Conservation (phyloP, 2,329 filamentous ascomycete genomes). For the Ophiostoma pallidulum region DNA sequence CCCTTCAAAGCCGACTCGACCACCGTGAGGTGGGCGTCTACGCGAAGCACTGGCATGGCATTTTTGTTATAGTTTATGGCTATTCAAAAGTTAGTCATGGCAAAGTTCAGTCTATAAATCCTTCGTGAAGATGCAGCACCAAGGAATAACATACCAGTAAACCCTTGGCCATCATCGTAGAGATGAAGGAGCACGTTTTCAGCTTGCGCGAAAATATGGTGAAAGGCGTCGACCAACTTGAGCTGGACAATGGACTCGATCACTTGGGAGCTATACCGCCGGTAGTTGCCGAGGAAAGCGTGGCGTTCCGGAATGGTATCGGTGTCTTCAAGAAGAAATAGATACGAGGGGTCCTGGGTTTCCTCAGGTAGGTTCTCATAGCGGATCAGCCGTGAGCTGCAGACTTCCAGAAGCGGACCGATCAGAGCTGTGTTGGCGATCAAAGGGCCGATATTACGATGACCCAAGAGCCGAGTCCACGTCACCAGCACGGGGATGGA, state of each 20-base stretch:
- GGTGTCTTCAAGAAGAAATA: constrained; percentile 85
- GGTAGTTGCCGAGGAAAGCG: constrained; percentile 90
- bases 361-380: constrained; percentile 84
- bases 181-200: constrained; percentile 65
- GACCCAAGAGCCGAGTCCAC: constrained; percentile 75
- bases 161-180: constrained; percentile 59
- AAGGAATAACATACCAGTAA: constrained; percentile 46
- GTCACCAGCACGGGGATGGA: constrained; percentile 88
- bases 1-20: constrained; percentile 84
- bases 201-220: constrained; percentile 74
- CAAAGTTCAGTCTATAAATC: too few relatives aligned
- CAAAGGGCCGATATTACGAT: constrained; percentile 55
- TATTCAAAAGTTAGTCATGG: constrained; percentile 26
- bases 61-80: constrained; percentile 52
- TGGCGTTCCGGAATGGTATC: constrained; percentile 91
- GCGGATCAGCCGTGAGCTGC: constrained; percentile 71
- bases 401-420: constrained; percentile 69
- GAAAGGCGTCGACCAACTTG: constrained; percentile 74
- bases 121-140: too few relatives aligned
- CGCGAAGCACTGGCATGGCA: constrained; percentile 62
- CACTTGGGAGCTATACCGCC: constrained; percentile 77
- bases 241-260: constrained; percentile 80
- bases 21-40: constrained; percentile 83
- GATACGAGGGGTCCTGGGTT: constrained; percentile 65
- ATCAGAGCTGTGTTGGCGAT: constrained; percentile 57